phyloP scores from a whole-genome alignment of 495 filamentous ascomycete genomes.

The Tuber brumale region DNA sequence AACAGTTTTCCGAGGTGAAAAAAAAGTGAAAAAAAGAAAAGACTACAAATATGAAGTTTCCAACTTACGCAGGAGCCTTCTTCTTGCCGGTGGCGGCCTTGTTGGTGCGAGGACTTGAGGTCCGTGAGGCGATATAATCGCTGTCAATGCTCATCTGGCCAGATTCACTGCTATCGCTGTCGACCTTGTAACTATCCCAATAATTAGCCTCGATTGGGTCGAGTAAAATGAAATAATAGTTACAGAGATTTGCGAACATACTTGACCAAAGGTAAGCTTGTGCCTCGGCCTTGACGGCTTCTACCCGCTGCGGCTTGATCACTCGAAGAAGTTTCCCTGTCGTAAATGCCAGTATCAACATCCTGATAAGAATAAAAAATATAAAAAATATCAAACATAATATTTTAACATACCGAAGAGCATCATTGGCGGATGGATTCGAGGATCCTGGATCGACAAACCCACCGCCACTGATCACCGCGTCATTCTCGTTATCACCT shows the following conservation, averaged over 20 bases:
- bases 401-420: background rate
- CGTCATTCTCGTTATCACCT: background rate
- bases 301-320: background rate
- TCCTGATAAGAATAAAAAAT: background rate
- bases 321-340: background rate
- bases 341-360: background rate
- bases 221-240: background rate
- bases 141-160: background rate
- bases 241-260: background rate
- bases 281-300: background rate
- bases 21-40: background rate
- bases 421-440: background rate
- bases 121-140: background rate
- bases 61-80: background rate
- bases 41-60: background rate
- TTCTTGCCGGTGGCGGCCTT: background rate
- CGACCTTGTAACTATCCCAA: background rate
- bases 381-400: background rate
- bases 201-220: background rate
- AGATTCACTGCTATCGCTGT: background rate
- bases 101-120: background rate
- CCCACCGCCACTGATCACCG: background rate
- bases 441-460: background rate
- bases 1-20: background rate
- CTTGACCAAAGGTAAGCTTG: background rate